phyloP scores from a whole-genome alignment of 306 rosid genomes.

The Datisca glomerata region DNA sequence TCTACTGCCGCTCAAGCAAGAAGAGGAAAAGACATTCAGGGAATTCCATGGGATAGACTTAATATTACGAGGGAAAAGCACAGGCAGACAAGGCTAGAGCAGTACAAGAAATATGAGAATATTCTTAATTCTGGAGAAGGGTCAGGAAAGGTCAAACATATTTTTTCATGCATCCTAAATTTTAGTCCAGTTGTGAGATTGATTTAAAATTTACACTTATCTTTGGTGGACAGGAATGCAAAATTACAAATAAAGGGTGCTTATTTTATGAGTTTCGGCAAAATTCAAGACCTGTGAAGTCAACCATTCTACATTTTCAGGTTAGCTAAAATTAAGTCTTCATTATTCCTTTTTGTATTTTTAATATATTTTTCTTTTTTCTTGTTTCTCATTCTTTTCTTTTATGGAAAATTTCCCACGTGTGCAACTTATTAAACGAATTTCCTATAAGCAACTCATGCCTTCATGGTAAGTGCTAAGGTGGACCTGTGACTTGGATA shows the following conservation, averaged over 20 bases:
- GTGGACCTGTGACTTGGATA: no score
- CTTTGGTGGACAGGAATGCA: conserved; percentile 42
- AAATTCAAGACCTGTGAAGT: conserved; percentile 79
- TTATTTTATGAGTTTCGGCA: conserved; percentile 59
- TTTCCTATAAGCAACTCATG: no score
- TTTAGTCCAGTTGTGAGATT: neutral
- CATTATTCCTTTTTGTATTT: neutral
- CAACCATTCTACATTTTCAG: conserved; percentile 88
- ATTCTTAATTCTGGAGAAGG: conserved; percentile 66
- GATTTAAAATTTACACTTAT: neutral
- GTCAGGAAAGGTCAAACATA: conserved; percentile 52
- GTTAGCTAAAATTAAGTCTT: conserved; percentile 15
- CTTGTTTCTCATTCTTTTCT: no score
- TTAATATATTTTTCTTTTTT: neutral
- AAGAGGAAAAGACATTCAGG: conserved; percentile 31
- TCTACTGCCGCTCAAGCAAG: conserved; percentile 34
- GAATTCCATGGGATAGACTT: conserved; percentile 40
- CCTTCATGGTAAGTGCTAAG: no score
- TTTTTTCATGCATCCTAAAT: neutral
- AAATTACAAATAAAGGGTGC: conserved; percentile 48
- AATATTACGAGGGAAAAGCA: conserved; percentile 38
- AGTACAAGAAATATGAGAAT: conserved; percentile 85
- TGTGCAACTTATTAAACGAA: no score
- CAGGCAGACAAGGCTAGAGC: conserved; percentile 77
- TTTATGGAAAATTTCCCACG: no score